phyloP scores from a whole-genome alignment of 2,329 filamentous ascomycete species.

The Teratosphaeria epicoccoides region DNA sequence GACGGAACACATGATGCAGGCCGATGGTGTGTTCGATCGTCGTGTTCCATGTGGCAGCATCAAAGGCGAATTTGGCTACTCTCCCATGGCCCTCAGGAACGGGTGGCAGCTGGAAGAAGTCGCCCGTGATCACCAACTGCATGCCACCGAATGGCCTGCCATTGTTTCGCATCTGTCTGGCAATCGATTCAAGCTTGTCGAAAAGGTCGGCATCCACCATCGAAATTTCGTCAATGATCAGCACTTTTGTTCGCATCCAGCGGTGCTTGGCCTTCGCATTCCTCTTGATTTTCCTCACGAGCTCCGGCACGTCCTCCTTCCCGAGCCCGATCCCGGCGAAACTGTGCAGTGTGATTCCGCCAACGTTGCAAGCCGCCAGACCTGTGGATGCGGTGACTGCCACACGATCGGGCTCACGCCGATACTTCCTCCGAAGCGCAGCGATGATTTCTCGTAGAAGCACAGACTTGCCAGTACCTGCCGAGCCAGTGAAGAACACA shows the following conservation, averaged over 20 bases:
- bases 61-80: constrained; percentile 80
- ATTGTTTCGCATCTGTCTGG: constrained; percentile 76
- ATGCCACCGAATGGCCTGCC: constrained; percentile 91
- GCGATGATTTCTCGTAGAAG: constrained; percentile 85
- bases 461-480: constrained; percentile 90
- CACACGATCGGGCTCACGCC: constrained; percentile 67
- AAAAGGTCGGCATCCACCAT: constrained; percentile 98
- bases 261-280: constrained; percentile 80
- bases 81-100: constrained; percentile 64
- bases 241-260: constrained; percentile 78
- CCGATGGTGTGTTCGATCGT: constrained; percentile 93
- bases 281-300: constrained; percentile 82
- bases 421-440: constrained; percentile 65
- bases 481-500: constrained; percentile 96
- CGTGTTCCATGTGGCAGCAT: constrained; percentile 82
- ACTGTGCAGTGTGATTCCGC: constrained; percentile 89
- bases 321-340: constrained; percentile 92
- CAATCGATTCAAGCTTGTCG: constrained; percentile 87
- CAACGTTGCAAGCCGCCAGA: constrained; percentile 91
- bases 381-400: constrained; percentile 94
- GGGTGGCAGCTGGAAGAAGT: constrained; percentile 94
- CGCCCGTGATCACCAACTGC: constrained; percentile 87
- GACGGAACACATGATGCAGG: constrained; percentile 89
- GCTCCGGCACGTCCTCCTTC: constrained; percentile 68
- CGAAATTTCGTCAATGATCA: constrained; percentile 90